Percentiles rank a stretch among this genome's conserved stretches.
phyloP scores from a whole-genome alignment of 2,329 filamentous ascomycete species.

The Phialocephala sp. region DNA sequence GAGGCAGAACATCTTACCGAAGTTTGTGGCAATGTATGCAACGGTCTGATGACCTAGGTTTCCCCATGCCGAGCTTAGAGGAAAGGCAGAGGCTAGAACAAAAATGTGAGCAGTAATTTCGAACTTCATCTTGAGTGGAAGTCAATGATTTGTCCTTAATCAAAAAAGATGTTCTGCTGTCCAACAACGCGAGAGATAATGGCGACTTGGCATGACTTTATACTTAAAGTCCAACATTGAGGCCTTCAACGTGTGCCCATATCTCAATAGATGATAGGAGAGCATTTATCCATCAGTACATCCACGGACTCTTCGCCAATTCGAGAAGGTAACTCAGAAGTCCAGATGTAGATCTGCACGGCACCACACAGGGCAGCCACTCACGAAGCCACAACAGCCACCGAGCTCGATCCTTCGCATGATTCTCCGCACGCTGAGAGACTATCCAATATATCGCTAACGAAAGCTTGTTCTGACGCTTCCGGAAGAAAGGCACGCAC shows the following conservation, averaged over 20 bases:
- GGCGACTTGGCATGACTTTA: slow-evolving; percentile 6
- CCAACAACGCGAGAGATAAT: not conserved
- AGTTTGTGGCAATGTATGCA: slow-evolving; percentile 65
- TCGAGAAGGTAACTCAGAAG: slow-evolving; percentile 4
- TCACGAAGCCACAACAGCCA: not conserved
- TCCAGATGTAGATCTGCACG: slow-evolving; percentile 8
- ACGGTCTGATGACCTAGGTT: slow-evolving; percentile 68
- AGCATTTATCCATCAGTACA: not conserved
- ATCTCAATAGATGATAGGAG: slow-evolving; percentile 4
- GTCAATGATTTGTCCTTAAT: not conserved
- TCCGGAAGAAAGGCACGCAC: not conserved
- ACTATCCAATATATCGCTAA: not conserved
- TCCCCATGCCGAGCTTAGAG: slow-evolving; percentile 36
- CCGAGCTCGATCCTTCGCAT: not conserved
- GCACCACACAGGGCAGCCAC: not conserved
- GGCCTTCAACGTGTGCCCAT: not conserved
- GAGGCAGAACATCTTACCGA: slow-evolving; percentile 41
- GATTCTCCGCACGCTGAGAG: not conserved
- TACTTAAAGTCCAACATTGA: not conserved
- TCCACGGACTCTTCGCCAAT: not conserved
- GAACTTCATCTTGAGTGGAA: not conserved
- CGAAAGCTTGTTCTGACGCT: not conserved
- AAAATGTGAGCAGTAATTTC: not conserved
- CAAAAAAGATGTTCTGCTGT: not conserved
- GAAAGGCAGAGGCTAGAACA: slow-evolving; percentile 3